phyloP scores from a whole-genome alignment of 345 rosid species.

The Kernera saxatilis region DNA sequence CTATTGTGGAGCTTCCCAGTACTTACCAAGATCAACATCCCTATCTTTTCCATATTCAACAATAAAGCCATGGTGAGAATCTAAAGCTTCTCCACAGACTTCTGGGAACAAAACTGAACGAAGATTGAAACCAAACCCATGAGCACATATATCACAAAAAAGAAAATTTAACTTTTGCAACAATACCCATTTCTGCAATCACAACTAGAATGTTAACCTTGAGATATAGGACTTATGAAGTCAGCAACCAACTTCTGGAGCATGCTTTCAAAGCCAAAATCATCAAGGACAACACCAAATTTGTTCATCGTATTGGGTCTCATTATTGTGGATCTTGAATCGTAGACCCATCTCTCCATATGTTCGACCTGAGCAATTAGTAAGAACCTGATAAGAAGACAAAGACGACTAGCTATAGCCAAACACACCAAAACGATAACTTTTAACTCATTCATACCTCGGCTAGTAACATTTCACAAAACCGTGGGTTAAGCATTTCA shows the following conservation, averaged over 20 bases:
- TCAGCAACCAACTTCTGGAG: slow-evolving; percentile 78
- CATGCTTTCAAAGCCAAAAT: slow-evolving; percentile 88
- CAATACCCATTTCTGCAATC: background rate
- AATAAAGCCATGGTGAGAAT: slow-evolving; percentile 96
- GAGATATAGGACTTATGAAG: slow-evolving; percentile 69
- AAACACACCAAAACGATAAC: slow-evolving; percentile 35
- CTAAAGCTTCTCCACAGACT: slow-evolving; percentile 73
- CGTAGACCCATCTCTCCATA: slow-evolving; percentile 82
- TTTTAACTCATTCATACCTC: slow-evolving; percentile 52
- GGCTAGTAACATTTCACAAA: slow-evolving; percentile 61
- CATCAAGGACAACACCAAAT: slow-evolving; percentile 91
- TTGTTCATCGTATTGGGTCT: slow-evolving; percentile 95
- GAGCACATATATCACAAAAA: background rate
- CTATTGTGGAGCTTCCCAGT: slow-evolving; percentile 5
- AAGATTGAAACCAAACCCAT: slow-evolving; percentile 13
- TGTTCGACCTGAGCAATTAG: slow-evolving; percentile 64
- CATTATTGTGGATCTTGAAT: slow-evolving; percentile 69
- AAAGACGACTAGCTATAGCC: background rate
- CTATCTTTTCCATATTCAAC: slow-evolving; percentile 89
- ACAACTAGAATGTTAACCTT: slow-evolving; percentile 38
- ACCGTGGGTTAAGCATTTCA: slow-evolving; percentile 67
- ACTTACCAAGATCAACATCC: slow-evolving; percentile 87
- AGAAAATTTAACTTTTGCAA: background rate
- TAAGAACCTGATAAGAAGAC: slow-evolving; percentile 7
- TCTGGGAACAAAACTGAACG: slow-evolving; percentile 78